Evolutionary conservation across 139 green algal genomes (phyloP).

Genomic region (Tetraselmis striata): DNA sequence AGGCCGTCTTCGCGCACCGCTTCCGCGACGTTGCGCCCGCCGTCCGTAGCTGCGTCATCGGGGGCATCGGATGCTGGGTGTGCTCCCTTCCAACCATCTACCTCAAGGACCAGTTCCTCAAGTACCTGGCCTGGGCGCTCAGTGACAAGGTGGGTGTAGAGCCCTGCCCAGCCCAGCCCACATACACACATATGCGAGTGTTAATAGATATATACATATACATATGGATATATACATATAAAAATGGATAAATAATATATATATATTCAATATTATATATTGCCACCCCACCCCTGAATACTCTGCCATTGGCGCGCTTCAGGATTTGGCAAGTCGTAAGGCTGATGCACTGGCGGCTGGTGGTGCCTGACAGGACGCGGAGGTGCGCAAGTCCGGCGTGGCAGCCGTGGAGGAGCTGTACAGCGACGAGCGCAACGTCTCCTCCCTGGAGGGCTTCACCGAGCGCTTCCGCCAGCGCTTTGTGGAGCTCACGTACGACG

Average conservation of each 20-base stretch:
- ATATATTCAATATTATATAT: too few species aligned
- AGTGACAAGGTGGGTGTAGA: slow-evolving; percentile 60
- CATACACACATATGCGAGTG: not conserved
- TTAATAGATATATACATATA: not conserved
- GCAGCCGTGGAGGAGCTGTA: slow-evolving; percentile 58
- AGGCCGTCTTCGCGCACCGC: slow-evolving; percentile 27
- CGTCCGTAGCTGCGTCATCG: slow-evolving; percentile 67
- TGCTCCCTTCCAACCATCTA: slow-evolving; percentile 59
- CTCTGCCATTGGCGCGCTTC: too few species aligned
- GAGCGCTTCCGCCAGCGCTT: slow-evolving; percentile 72
- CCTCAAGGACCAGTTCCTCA: slow-evolving; percentile 81
- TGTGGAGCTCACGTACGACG: slow-evolving; percentile 74
- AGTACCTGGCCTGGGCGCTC: slow-evolving; percentile 95
- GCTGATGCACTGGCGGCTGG: too few species aligned
- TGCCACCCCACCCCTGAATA: too few species aligned
- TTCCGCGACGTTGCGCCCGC: slow-evolving; percentile 63
- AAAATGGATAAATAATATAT: too few species aligned
- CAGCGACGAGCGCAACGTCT: slow-evolving; percentile 38
- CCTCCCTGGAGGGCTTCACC: slow-evolving; percentile 61
- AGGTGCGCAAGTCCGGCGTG: slow-evolving; percentile 50
- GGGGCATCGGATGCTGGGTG: slow-evolving; percentile 80
- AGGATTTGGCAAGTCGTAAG: too few species aligned
- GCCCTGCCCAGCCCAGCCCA: not conserved
- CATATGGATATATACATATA: slow-evolving; percentile 10
- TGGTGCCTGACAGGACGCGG: slow-evolving; percentile 44